Base-by-base conservation (phyloP, 805 yeast species). In the Ogataea sp. region DNA sequence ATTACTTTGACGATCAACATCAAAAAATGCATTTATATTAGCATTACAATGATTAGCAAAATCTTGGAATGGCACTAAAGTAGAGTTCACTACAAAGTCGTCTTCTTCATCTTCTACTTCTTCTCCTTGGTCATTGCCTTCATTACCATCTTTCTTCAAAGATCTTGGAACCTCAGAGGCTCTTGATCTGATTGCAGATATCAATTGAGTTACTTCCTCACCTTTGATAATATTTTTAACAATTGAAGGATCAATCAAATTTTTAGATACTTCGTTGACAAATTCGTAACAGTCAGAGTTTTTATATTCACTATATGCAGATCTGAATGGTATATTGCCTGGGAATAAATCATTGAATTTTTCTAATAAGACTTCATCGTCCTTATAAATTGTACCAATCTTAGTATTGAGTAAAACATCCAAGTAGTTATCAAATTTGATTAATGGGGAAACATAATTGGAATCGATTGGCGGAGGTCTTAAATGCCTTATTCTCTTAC, bases 51-150 rank as follows among this genome's bases (percentile, higher is more conserved):
- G 90, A 52, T 82, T 82, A 6, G 72, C 83, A 64, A 74, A 82
- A 55, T 82, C 90, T 24, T 82, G 48, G 1, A 78, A 43, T 1
- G 90, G 88, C 1, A 81, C 84, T 39, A 82, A 53, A 0, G 84
- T 71, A 0, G 78, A 66, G 37, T 73, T 70, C 5, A 72, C 71
- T 4, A 55, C 48, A 44, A 63, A 78, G 11, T 64, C 70, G 6
- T 49, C 44, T 2, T 38, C 42, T 9, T 28, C 41, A 8, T 47
- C 47, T 1, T 46, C 45, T n/a, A 48, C 58, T 24, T 31, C 28
- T 34, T 39, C 10, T 39, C 34, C 2, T 38, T 43, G n/a, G 8
- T 29, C 32, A 15, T 29, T 16, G 10, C 63, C 70, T 5, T 49
- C 43, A 2, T 38, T 41, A 7, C 26, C 40, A 9, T 47, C 47